Base-by-base conservation (phyloP, 306 rosid genomes). In the Vachellia collinsii region DNA sequence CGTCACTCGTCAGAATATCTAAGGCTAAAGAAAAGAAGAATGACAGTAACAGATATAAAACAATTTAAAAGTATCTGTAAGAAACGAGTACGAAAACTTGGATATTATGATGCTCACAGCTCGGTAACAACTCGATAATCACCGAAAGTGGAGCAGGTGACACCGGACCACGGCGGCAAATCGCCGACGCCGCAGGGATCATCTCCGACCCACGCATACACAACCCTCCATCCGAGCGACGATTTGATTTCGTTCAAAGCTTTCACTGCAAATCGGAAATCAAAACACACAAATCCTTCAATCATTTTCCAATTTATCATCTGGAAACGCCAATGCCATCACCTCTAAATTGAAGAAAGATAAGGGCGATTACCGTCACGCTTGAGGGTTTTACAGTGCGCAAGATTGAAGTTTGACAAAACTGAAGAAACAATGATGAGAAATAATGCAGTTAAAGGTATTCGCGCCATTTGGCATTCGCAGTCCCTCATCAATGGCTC, bases 211-310 rank as follows among this genome's bases (percentile, higher is more conserved):
- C 98, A 96, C 0, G 97, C 95, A 86, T 96, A 96, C 77, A 93
- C 99, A 75, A 93, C 99, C 80, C 99, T 92, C 99, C 98, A 96
- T 4, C 98, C 99, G 29, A 96, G 90, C 8, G 99, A 96, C 6
- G 98, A 98, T 88, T 96, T 92, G 82, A 96, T 96, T 92, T 96
- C 99, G 75, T 93, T 96, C 91, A 96, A 81, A 22, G 99, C 99
- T 86, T 96, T 96, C 80, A 92, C 99, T 96, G 87, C 80, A 79
- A 69, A 46, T 67, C 9, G 23, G 70, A 66, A 79, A n/a, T 72
- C 44, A 66, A 79, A n/a, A 75, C 44, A n/a, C 9, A 46, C 59
- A 46, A 76, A 6, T 20, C 34, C 22, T 39, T 53, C 22, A 61
- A 79, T 53, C 59, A 5, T 17, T 29, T 51, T 19, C n/a, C 59